Evolutionary conservation across 257 asterid genomes (phyloP).

Genomic region (Dorcoceras hygrometricum): DNA sequence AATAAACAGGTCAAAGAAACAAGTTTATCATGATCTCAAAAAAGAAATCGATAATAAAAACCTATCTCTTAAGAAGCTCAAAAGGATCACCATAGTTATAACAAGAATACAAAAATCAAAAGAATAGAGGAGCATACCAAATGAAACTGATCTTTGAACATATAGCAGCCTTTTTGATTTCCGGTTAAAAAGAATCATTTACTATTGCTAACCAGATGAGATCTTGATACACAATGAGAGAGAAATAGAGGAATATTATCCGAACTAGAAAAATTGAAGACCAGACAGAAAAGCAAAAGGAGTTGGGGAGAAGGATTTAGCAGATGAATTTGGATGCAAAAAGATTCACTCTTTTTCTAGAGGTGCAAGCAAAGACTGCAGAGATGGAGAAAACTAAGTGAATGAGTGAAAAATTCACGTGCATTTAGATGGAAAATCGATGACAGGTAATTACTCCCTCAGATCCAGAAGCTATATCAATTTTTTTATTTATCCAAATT

Average conservation of each 20-base stretch:
- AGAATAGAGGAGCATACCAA: conserved; percentile 40
- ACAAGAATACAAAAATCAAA: not conserved
- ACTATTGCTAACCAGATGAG: conserved; percentile 24
- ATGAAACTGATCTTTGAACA: conserved; percentile 43
- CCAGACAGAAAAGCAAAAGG: conserved; percentile 37
- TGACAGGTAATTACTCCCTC: conserved; percentile 33
- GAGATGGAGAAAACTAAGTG: no score
- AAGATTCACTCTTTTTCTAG: conserved; percentile 26
- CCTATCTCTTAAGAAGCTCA: not conserved
- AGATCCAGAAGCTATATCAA: no score
- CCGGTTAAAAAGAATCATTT: conserved; percentile 38
- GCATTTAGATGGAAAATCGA: conserved; percentile 27
- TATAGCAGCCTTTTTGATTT: conserved; percentile 40
- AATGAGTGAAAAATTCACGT: conserved; percentile 18
- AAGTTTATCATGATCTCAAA: conserved; percentile 22
- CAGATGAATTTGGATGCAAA: conserved; percentile 37
- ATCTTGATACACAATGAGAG: conserved; percentile 30
- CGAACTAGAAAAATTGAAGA: conserved; percentile 24
- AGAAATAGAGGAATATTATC: conserved; percentile 31
- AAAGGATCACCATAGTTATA: not conserved
- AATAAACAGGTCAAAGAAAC: conserved; percentile 20
- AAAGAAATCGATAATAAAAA: conserved; percentile 20
- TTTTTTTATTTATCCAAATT: no score
- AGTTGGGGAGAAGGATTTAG: conserved; percentile 23
- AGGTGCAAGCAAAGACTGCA: no score